Conservation (phyloP, 768 basidiomycete genomes). For the Lactarius quietus region DNA sequence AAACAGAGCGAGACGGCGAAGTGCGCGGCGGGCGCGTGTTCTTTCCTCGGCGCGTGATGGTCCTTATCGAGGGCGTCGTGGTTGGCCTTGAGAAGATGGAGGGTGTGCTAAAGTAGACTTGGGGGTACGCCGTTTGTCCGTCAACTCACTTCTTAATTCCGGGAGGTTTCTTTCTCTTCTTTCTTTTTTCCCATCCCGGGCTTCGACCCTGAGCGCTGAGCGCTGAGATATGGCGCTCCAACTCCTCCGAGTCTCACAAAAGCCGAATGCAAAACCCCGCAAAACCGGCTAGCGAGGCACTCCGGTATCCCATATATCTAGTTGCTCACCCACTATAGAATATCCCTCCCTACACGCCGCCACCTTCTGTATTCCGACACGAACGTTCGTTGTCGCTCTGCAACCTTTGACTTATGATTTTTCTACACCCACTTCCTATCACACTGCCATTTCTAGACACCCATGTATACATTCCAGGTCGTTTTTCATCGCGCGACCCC, state of each 20-base stretch:
- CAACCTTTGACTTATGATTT: background rate
- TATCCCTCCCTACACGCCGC: background rate
- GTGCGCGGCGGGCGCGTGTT: conserved; percentile 31
- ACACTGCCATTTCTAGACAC: conserved; percentile 12
- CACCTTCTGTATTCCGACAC: background rate
- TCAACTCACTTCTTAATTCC: background rate
- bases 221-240: background rate
- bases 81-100: conserved; percentile 66
- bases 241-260: background rate
- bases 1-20: conserved; percentile 29
- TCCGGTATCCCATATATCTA: background rate
- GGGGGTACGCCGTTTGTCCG: background rate
- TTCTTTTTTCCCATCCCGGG: background rate
- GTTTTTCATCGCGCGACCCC: conserved; percentile 2
- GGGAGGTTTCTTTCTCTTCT: background rate
- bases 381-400: background rate
- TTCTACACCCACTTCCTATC: background rate
- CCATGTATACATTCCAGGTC: conserved; percentile 3
- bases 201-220: background rate
- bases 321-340: conserved; percentile 1
- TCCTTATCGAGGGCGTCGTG: conserved; percentile 60
- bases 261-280: background rate
- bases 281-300: background rate
- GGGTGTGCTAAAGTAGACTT: conserved; percentile 33
- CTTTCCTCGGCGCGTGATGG: conserved; percentile 55